Percentiles rank a stretch among this genome's conserved stretches.
Evolutionary conservation across 2,329 filamentous ascomycete species (phyloP).

Genomic region (Monosporascus sp.): DNA sequence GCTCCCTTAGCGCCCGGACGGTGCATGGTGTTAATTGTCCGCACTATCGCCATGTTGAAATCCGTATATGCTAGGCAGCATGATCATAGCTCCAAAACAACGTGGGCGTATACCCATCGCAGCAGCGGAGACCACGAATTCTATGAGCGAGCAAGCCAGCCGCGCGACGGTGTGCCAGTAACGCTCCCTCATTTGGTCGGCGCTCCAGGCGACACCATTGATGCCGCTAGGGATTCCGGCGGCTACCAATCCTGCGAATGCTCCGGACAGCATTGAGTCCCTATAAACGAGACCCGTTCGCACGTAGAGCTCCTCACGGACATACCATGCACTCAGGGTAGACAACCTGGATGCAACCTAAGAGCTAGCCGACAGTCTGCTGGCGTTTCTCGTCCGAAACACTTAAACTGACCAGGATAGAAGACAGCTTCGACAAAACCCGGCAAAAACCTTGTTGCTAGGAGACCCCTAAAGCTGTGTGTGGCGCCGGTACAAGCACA

Average conservation of each 20-base stretch:
- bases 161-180: slow-evolving; percentile 31
- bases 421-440: slow-evolving; percentile 2
- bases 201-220: slow-evolving; percentile 31
- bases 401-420: neutral
- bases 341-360: neutral
- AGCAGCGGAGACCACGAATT: slow-evolving; percentile 18
- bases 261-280: slow-evolving; percentile 60
- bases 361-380: no score
- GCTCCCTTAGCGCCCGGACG: slow-evolving; percentile 15
- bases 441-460: slow-evolving; percentile 3
- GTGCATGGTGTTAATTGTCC: slow-evolving; percentile 18
- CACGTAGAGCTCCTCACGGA: slow-evolving; percentile 56
- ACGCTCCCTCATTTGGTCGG: slow-evolving; percentile 33
- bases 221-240: slow-evolving; percentile 58
- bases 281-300: slow-evolving; percentile 53
- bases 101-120: slow-evolving; percentile 12
- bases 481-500: slow-evolving; percentile 1
- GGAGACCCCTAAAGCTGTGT: slow-evolving; percentile 1
- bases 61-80: slow-evolving; percentile 18
- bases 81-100: slow-evolving; percentile 16
- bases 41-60: slow-evolving; percentile 20
- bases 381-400: no score
- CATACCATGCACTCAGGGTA: slow-evolving; percentile 56
- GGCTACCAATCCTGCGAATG: slow-evolving; percentile 58
- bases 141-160: slow-evolving; percentile 14